phyloP scores from a whole-genome alignment of 768 basidiomycete genomes.

The Suillus cothurnatus region DNA sequence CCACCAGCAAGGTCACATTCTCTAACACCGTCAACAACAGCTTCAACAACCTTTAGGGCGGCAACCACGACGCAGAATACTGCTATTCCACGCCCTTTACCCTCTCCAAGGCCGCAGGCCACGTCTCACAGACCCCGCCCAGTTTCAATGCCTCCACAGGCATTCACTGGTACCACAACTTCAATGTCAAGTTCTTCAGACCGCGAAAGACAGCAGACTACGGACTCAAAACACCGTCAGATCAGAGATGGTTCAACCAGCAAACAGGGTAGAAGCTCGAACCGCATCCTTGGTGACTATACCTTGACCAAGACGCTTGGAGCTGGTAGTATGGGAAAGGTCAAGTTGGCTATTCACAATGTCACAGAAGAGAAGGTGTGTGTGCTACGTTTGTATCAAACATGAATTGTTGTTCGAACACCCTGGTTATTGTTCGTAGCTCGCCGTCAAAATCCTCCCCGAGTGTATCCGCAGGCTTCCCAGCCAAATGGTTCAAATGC shows the following conservation, averaged over 20 bases:
- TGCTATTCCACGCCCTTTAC: constrained; percentile 36
- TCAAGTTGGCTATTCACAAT: constrained; percentile 92
- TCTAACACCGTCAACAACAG: constrained; percentile 5
- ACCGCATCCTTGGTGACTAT: constrained; percentile 87
- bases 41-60: constrained; percentile 17
- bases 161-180: constrained; percentile 36
- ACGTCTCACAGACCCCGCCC: constrained; percentile 52
- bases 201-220: constrained; percentile 31
- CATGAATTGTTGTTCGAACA: background rate
- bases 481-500: constrained; percentile 48
- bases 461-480: constrained; percentile 64
- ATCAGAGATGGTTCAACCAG: constrained; percentile 35
- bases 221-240: constrained; percentile 31
- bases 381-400: constrained; percentile 27
- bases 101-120: constrained; percentile 27
- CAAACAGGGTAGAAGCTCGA: constrained; percentile 37
- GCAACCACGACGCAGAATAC: constrained; percentile 27
- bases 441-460: constrained; percentile 98
- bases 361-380: constrained; percentile 88
- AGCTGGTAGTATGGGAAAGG: constrained; percentile 98
- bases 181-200: constrained; percentile 32
- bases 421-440: constrained; percentile 44
- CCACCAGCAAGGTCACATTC: constrained; percentile 15
- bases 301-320: constrained; percentile 96
- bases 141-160: constrained; percentile 75